phyloP scores from a whole-genome alignment of 1,284 basidiomycete species.

The Testicularia cyperi region DNA sequence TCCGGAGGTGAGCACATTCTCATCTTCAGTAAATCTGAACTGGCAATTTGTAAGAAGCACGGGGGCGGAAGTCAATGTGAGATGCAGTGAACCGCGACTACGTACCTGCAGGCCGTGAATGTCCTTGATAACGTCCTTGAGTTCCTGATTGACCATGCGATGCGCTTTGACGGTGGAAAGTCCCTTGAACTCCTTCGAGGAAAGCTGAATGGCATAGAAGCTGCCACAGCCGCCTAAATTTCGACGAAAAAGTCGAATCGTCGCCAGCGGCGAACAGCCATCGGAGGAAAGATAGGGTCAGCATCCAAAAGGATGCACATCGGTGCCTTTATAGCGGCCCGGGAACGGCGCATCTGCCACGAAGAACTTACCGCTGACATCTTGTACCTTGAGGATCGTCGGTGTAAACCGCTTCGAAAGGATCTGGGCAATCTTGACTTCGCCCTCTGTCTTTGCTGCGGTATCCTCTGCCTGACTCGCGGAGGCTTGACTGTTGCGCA shows the following conservation, averaged over 20 bases:
- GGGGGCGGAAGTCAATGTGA: background rate
- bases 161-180: slow-evolving; percentile 90
- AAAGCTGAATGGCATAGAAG: slow-evolving; percentile 91
- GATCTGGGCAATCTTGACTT: slow-evolving; percentile 69
- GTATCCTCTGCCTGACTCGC: background rate
- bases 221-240: slow-evolving; percentile 77
- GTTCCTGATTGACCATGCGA: slow-evolving; percentile 78
- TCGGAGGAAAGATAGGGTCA: too few species aligned
- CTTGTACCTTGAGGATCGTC: slow-evolving; percentile 49
- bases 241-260: slow-evolving; percentile 59
- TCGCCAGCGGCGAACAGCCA: too few species aligned
- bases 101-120: slow-evolving; percentile 93
- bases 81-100: too few species aligned
- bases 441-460: slow-evolving; percentile 12
- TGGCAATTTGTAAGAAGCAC: background rate
- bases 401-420: slow-evolving; percentile 74
- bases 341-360: too few species aligned
- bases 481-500: background rate
- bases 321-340: too few species aligned
- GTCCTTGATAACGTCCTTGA: slow-evolving; percentile 85
- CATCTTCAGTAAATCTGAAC: too few species aligned
- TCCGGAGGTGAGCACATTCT: too few species aligned
- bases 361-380: slow-evolving; percentile 61
- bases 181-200: slow-evolving; percentile 80
- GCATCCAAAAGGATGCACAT: slow-evolving; percentile 49